Percentiles rank a stretch among this genome's conserved stretches.
Evolutionary conservation across 495 filamentous ascomycete genomes (phyloP).

Genomic region (Cenococcum geophilum): DNA sequence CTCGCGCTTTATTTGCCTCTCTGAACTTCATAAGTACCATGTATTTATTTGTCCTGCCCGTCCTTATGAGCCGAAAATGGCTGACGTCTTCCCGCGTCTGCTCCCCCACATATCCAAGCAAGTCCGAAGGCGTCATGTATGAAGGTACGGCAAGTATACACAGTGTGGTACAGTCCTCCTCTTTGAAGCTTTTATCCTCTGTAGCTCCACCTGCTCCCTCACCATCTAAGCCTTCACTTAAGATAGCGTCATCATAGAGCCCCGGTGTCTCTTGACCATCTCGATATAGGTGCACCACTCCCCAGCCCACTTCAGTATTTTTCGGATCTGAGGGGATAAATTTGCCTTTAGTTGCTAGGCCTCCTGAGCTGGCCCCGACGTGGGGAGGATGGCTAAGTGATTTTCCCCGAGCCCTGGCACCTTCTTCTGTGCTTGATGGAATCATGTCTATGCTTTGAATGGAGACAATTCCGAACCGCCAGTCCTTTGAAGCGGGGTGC

Average conservation of each 20-base stretch:
- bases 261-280: slow-evolving; percentile 70
- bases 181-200: slow-evolving; percentile 37
- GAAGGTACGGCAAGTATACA: slow-evolving; percentile 93
- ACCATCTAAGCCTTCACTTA: slow-evolving; percentile 31
- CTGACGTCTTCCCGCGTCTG: slow-evolving; percentile 81
- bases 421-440: slow-evolving; percentile 24
- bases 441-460: slow-evolving; percentile 59
- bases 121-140: slow-evolving; percentile 85
- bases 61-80: slow-evolving; percentile 94
- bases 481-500: slow-evolving; percentile 45
- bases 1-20: slow-evolving; percentile 60
- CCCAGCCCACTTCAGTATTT: slow-evolving; percentile 80
- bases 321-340: slow-evolving; percentile 69
- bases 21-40: slow-evolving; percentile 97
- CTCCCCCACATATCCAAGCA: slow-evolving; percentile 88
- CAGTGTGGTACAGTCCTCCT: slow-evolving; percentile 75
- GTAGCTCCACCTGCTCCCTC: slow-evolving; percentile 20
- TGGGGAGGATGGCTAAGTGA: slow-evolving; percentile 26
- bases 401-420: slow-evolving; percentile 24
- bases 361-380: slow-evolving; percentile 41
- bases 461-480: slow-evolving; percentile 56
- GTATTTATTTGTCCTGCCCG: slow-evolving; percentile 80
- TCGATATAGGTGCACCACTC: slow-evolving; percentile 87
- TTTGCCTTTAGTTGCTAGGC: slow-evolving; percentile 65
- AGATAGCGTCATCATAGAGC: slow-evolving; percentile 38